Conservation (phyloP, 164 flowering plant species). For the Malania oleifera region DNA sequence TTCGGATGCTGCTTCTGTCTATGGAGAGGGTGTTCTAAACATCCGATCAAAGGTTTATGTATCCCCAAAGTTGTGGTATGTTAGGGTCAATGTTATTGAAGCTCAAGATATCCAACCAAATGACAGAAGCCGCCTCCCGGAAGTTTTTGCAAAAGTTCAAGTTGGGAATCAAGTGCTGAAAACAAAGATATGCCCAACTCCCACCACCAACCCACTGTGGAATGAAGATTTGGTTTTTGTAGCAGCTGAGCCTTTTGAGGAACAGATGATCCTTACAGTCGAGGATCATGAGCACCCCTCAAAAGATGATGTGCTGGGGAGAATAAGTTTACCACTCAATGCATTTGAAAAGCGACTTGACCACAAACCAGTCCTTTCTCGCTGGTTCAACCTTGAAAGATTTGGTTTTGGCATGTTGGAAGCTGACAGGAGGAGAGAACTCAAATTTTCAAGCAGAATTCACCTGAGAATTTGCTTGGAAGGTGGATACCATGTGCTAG, state of each 20-base stretch:
- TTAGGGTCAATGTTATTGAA: slow-evolving; percentile 38
- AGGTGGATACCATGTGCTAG: slow-evolving; percentile 48
- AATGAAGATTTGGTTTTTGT: slow-evolving; percentile 46
- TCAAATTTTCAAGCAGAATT: slow-evolving; percentile 34
- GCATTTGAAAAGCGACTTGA: slow-evolving; percentile 31
- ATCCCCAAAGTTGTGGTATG: slow-evolving; percentile 47
- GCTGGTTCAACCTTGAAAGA: slow-evolving; percentile 43
- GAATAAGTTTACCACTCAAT: slow-evolving; percentile 24
- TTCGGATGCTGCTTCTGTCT: slow-evolving; percentile 37
- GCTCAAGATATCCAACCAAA: slow-evolving; percentile 41
- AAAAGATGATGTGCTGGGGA: slow-evolving; percentile 37
- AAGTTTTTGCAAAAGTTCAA: slow-evolving; percentile 31
- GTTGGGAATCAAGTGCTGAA: slow-evolving; percentile 35
- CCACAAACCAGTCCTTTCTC: slow-evolving; percentile 32
- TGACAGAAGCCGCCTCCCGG: slow-evolving; percentile 32
- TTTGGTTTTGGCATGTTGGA: slow-evolving; percentile 33
- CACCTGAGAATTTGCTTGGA: slow-evolving; percentile 43
- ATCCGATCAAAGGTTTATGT: slow-evolving; percentile 45
- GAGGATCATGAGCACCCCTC: slow-evolving; percentile 35
- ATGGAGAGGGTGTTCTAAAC: slow-evolving; percentile 31
- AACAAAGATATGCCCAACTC: slow-evolving; percentile 26
- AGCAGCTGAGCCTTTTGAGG: slow-evolving; percentile 46
- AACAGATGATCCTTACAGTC: slow-evolving; percentile 27
- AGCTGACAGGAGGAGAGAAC: slow-evolving; percentile 37
- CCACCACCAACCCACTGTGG: slow-evolving; percentile 34